Percentiles rank a stretch among this genome's conserved stretches.
Evolutionary conservation across 768 basidiomycete species (phyloP).

Genomic region (Agrocybe chaxingu): DNA sequence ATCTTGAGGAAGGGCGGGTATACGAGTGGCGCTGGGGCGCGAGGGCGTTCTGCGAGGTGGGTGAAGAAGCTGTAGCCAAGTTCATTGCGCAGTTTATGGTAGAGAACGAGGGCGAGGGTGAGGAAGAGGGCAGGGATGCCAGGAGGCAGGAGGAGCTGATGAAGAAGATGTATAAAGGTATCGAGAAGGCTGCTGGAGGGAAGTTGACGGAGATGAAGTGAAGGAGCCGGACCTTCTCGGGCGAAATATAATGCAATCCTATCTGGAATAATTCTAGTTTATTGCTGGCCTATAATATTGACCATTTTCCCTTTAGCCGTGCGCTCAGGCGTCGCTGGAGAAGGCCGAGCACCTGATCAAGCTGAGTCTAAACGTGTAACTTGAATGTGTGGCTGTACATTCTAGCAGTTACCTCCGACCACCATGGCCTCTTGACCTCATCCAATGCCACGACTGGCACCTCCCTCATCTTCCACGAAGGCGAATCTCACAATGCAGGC

Average conservation of each 20-base stretch:
- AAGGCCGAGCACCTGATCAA: too few relatives aligned
- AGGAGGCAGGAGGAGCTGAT: slow-evolving; percentile 33
- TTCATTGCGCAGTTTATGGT: slow-evolving; percentile 86
- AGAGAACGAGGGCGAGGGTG: slow-evolving; percentile 30
- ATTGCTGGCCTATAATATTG: too few relatives aligned
- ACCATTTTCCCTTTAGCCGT: too few relatives aligned
- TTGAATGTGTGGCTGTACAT: too few relatives aligned
- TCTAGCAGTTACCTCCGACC: too few relatives aligned
- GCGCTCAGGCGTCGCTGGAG: too few relatives aligned
- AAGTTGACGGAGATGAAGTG: slow-evolving; percentile 40
- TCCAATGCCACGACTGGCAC: too few relatives aligned
- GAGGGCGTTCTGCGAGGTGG: slow-evolving; percentile 77
- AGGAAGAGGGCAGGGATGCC: slow-evolving; percentile 27
- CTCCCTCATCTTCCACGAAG: too few relatives aligned
- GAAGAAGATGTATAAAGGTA: slow-evolving; percentile 47
- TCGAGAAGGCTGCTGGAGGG: slow-evolving; percentile 65
- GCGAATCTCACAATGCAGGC: too few relatives aligned
- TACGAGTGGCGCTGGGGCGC: slow-evolving; percentile 88
- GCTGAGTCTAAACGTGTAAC: too few relatives aligned
- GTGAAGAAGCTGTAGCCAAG: slow-evolving; percentile 67
- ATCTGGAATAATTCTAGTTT: too few relatives aligned
- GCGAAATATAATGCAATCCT: neutral
- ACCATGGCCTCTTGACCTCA: too few relatives aligned
- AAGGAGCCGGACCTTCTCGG: neutral
- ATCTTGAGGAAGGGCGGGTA: slow-evolving; percentile 34